phyloP scores from a whole-genome alignment of 768 basidiomycete species.

The Gelatoporia subvermispora region DNA sequence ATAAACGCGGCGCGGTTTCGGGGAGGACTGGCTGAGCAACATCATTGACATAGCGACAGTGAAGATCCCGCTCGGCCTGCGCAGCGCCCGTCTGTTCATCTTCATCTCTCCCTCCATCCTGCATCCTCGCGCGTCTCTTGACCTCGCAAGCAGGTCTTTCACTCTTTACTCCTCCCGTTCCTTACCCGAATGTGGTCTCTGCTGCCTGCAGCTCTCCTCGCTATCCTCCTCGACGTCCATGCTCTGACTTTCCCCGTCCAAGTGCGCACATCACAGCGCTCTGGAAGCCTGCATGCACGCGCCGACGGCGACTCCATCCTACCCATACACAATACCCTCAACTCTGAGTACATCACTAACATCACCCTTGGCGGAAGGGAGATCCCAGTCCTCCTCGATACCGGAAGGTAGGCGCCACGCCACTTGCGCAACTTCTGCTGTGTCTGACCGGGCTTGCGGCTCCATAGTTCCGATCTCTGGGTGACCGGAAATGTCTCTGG shows the following conservation, averaged over 20 bases:
- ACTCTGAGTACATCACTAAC: constrained; percentile 69
- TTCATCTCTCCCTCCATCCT: neutral
- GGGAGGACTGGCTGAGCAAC: neutral
- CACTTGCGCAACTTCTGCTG: neutral
- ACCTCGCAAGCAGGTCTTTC: constrained; percentile 10
- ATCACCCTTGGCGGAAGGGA: constrained; percentile 58
- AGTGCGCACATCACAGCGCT: constrained; percentile 15
- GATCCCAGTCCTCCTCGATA: constrained; percentile 65
- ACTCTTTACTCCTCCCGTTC: constrained; percentile 11
- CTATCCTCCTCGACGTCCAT: constrained; percentile 14
- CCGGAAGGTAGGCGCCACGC: constrained; percentile 55
- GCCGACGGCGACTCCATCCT: constrained; percentile 20
- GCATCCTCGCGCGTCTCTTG: neutral
- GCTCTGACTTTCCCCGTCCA: constrained; percentile 31
- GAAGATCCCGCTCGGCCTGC: neutral
- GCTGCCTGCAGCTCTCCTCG: constrained; percentile 14
- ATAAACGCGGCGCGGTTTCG: neutral
- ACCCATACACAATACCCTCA: constrained; percentile 58
- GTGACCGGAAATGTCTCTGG: constrained; percentile 46
- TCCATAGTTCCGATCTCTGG: constrained; percentile 70
- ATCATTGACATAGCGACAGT: neutral
- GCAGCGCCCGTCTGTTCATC: neutral
- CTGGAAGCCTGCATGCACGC: constrained; percentile 9
- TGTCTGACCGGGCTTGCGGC: constrained; percentile 1
- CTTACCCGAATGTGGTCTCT: constrained; percentile 16